These are phyloP conservation scores for Saxophila tyrrhenica DNA, from an alignment of 495 filamentous ascomycete genomes.

Conservation along the genomic window DNA sequence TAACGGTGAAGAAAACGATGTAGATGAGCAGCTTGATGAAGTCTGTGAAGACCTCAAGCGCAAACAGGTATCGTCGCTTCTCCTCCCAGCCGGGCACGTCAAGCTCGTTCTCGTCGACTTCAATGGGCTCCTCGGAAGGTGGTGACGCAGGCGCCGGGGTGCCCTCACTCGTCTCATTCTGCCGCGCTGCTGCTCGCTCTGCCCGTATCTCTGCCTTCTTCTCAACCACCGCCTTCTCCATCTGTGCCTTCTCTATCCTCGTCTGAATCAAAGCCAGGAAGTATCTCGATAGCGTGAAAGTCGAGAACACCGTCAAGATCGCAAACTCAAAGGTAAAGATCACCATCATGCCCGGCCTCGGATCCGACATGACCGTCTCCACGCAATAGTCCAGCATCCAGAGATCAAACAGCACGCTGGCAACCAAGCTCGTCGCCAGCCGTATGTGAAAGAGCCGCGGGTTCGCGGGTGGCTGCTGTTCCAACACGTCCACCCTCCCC, in stretches of 20 bases:
- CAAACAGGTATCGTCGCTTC: constrained; percentile 87
- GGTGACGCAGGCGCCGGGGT: constrained; percentile 32
- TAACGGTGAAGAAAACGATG: constrained; percentile 80
- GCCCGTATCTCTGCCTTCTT: constrained; percentile 44
- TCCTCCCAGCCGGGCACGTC: constrained; percentile 95
- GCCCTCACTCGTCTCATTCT: constrained; percentile 41
- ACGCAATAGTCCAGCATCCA: constrained; percentile 71
- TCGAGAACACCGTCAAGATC: constrained; percentile 65
- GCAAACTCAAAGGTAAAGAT: constrained; percentile 99
- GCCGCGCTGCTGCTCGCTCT: constrained; percentile 50
- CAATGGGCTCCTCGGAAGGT: constrained; percentile 26
- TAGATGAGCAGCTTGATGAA: constrained; percentile 85
- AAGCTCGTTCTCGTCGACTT: constrained; percentile 79
- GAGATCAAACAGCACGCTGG: constrained; percentile 65
- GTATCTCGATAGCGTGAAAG: constrained; percentile 70
- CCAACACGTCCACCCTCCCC: constrained; percentile 82
- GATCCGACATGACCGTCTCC: constrained; percentile 68
- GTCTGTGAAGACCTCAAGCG: constrained; percentile 78
- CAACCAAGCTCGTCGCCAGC: constrained; percentile 61
- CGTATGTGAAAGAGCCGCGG: constrained; percentile 81
- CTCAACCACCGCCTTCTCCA: constrained; percentile 50
- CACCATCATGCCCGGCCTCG: constrained; percentile 96
- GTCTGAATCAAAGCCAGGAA: constrained; percentile 68
- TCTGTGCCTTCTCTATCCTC: constrained; percentile 59
- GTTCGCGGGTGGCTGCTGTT: constrained; percentile 89